Evolutionary conservation across 2,329 filamentous ascomycete genomes (phyloP), one percentile per base, ranked within the genome.

Genomic region (Colletotrichum euphorbiae): DNA sequence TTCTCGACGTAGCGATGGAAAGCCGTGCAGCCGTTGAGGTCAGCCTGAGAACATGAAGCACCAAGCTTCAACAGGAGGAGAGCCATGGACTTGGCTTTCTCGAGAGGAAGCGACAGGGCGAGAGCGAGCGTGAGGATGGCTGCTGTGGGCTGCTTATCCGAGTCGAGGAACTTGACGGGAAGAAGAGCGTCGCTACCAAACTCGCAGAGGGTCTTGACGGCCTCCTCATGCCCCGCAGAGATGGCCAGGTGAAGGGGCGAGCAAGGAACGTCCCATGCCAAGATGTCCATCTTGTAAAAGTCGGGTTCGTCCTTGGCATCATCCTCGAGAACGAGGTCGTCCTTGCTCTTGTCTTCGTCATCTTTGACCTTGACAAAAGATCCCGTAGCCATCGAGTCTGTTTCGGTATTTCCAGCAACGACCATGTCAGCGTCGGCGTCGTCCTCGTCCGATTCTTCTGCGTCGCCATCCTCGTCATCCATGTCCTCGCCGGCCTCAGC

Each of bases 191-290:
- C 93, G 4, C 93, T 92, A 7, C 92, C 93, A 74, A 93, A 96
- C 50, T 89, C 83, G 59, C 92, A 91, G 6, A 97, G 85, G 24
- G 88, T 77, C 65, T 90, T 87, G 13, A 95, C 91, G 11, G 89
- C 86, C 4, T 91, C 85, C 28, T 86, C 81, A 71, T 95, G 90
- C 0, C 92, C 93, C 68, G 88, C 87, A 1, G 92, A 77, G 69
- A 97, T 93, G 7, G 93, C 93, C 31, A 94, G 84, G 76, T 97
- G 93, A 5, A 97, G 83, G 1, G 93, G 89, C 12, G 91, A 91
- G 65, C 89, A 87, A 4, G 90, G 88, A 5, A 84, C 86, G 73
- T 97, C 93, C 93, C 93, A 97, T 1, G 92, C 88, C n/a, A 92
- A 75, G 1, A 91, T 86, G 71, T 97, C 90, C 68, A 94, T 85